Conservation (phyloP, 345 rosid species). For the Psidium guajava region DNA sequence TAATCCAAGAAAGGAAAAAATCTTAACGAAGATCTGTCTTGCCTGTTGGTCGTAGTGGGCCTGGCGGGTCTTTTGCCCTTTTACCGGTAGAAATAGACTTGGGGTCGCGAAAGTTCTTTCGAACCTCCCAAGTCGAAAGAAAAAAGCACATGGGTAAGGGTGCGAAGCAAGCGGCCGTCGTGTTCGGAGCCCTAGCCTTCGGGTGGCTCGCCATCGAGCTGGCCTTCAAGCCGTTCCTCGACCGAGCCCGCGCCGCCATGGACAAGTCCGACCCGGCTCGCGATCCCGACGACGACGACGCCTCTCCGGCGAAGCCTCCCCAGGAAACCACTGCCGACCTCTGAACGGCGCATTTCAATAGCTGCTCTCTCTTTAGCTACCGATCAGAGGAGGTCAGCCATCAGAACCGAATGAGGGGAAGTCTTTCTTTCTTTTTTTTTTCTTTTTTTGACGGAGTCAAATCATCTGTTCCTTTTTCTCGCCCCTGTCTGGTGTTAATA, state of each 20-base stretch:
- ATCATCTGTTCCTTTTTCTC: neutral
- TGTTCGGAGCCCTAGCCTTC: constrained; percentile 58
- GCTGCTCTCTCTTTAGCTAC: neutral
- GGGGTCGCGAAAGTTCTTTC: neutral
- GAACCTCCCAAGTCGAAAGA: neutral
- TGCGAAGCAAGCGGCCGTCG: constrained; percentile 47
- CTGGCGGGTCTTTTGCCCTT: neutral
- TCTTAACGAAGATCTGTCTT: neutral
- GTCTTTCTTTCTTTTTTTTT: neutral
- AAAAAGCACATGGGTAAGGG: neutral
- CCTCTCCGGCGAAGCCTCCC: neutral
- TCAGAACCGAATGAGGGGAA: neutral
- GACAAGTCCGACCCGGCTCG: constrained; percentile 52
- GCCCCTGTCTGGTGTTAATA: neutral
- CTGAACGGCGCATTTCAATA: neutral
- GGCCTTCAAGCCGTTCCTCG: constrained; percentile 68
- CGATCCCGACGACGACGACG: constrained; percentile 50
- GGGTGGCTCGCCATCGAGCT: constrained; percentile 81
- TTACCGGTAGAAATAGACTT: neutral
- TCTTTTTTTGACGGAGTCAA: neutral
- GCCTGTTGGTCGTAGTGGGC: neutral
- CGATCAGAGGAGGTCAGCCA: neutral
- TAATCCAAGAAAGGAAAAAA: neutral
- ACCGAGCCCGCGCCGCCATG: constrained; percentile 49
- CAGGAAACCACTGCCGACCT: neutral